Base-by-base conservation (phyloP, 164 flowering plant genomes). In the Brasenia schreberi region DNA sequence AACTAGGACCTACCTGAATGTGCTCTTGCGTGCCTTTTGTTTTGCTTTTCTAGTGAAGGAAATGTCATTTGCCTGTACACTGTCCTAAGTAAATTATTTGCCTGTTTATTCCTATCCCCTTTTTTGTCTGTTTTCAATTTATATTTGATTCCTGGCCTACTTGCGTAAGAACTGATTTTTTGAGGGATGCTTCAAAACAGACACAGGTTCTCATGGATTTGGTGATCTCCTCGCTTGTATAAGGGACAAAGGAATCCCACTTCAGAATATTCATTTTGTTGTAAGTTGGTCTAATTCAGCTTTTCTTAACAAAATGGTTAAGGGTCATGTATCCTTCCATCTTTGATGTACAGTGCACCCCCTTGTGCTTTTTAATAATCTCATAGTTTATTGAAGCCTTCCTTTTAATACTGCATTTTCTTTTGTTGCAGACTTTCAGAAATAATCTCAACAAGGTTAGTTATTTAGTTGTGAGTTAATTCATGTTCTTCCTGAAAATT, bases 371-470 rank as follows among this genome's bases (percentile, higher is more conserved):
- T 23, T 23, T 23, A 23, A 23, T 23, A 23, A 17, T 60, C 3
- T 1, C 63, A 60, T 60, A n/a, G 2, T n/a, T 19, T 9, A 9
- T 19, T 60, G 5, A 60, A 60, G 19, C 9, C 19, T 60, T 4
- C 67, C 66, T 59, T 74, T 59, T 67, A 64, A 17, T 60, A 5
- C 44, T 73, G 59, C 42, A 61, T 43, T 59, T 64, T 16, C 45
- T 66, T 62, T 42, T 71, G 73, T 61, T 65, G 18, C 90, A 95
- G 99, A 95, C 96, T 19, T 95, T 72, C 73, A 89, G 97, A 9
- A 91, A 95, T 87, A 95, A 95, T 75, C 94, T 95, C 61, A 91
- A 95, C 73, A 95, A 91, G 99, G 99, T 95, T 83, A 69, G 53
- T 45, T 11, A 18, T 62, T 95, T 83, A 69, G 53, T 45, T 11